Percentiles rank a stretch among this genome's conserved stretches.
Conservation (phyloP, 164 flowering plant species). For the Warburgia ugandensis region DNA sequence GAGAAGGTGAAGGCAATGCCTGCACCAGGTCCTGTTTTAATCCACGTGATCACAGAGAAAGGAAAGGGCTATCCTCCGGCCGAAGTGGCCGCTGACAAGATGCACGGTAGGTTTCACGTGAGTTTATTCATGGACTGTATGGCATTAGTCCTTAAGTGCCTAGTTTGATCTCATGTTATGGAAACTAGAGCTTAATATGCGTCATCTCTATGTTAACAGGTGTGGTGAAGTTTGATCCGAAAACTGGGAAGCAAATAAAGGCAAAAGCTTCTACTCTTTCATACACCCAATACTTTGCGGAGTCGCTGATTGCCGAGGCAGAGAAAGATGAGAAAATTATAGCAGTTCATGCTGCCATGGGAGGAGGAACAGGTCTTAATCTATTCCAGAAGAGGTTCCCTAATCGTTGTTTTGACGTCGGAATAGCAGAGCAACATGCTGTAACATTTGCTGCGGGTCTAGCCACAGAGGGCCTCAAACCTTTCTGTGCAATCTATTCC, state of each 20-base stretch:
- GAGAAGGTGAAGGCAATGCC: conserved; percentile 32
- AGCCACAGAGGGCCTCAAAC: conserved; percentile 50
- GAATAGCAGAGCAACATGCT: conserved; percentile 64
- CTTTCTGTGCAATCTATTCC: conserved; percentile 48
- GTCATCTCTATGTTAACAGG: conserved; percentile 15
- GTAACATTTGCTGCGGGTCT: conserved; percentile 55
- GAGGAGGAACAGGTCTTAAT: conserved; percentile 47
- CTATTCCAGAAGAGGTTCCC: conserved; percentile 41
- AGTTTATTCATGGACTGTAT: too few species aligned
- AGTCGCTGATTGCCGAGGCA: conserved; percentile 43
- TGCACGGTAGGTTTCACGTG: conserved; percentile 29
- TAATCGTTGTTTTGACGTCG: conserved; percentile 40
- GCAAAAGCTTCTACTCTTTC: conserved; percentile 21
- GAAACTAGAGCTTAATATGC: background rate
- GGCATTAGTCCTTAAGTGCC: too few species aligned
- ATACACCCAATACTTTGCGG: conserved; percentile 39
- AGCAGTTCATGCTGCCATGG: conserved; percentile 55
- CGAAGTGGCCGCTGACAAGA: conserved; percentile 33
- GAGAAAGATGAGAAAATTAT: conserved; percentile 31
- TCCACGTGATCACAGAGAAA: conserved; percentile 44
- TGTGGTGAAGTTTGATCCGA: conserved; percentile 45
- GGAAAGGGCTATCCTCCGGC: conserved; percentile 53
- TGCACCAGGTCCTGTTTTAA: conserved; percentile 39
- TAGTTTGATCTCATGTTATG: too few species aligned
- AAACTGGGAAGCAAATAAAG: conserved; percentile 43